These are phyloP conservation scores for Letharia columbiana DNA, from an alignment of 495 filamentous ascomycete genomes.

Conservation along the genomic window DNA sequence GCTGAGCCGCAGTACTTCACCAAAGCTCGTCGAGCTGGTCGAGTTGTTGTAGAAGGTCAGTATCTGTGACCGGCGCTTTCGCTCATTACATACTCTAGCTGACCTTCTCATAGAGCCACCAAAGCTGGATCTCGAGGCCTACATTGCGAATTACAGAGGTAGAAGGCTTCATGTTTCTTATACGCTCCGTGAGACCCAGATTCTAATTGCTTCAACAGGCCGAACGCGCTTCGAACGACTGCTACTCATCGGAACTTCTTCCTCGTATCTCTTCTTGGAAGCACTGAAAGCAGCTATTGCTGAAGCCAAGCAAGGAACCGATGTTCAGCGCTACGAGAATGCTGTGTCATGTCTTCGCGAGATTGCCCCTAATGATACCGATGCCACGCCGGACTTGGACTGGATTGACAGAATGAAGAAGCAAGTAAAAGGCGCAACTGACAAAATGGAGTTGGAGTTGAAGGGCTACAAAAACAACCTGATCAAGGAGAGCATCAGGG, in stretches of 20 bases:
- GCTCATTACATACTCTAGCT: background rate
- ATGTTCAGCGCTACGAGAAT: conserved; percentile 61
- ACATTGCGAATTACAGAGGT: conserved; percentile 89
- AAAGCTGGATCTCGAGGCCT: conserved; percentile 87
- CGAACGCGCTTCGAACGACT: conserved; percentile 71
- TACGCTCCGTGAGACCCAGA: background rate
- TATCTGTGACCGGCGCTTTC: background rate
- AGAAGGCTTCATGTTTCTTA: conserved; percentile 18
- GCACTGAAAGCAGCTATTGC: conserved; percentile 68
- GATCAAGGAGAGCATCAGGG: conserved; percentile 93
- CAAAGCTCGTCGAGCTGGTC: conserved; percentile 21
- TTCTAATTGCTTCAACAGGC: conserved; percentile 34
- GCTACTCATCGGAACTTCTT: conserved; percentile 68
- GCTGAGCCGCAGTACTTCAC: conserved; percentile 20
- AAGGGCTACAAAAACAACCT: conserved; percentile 95
- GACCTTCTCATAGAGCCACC: conserved; percentile 53
- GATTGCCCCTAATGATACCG: conserved; percentile 56
- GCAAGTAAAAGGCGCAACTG: conserved; percentile 55
- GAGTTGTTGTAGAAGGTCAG: conserved; percentile 23
- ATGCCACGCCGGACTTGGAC: conserved; percentile 53
- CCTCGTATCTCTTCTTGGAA: conserved; percentile 66
- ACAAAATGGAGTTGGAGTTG: conserved; percentile 70
- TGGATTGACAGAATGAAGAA: conserved; percentile 61
- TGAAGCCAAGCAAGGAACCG: conserved; percentile 66
- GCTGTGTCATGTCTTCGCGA: conserved; percentile 56